Percentiles rank a stretch among this genome's conserved stretches.
phyloP scores from a whole-genome alignment of 2,329 filamentous ascomycete species.

The Colletotrichum costaricense region DNA sequence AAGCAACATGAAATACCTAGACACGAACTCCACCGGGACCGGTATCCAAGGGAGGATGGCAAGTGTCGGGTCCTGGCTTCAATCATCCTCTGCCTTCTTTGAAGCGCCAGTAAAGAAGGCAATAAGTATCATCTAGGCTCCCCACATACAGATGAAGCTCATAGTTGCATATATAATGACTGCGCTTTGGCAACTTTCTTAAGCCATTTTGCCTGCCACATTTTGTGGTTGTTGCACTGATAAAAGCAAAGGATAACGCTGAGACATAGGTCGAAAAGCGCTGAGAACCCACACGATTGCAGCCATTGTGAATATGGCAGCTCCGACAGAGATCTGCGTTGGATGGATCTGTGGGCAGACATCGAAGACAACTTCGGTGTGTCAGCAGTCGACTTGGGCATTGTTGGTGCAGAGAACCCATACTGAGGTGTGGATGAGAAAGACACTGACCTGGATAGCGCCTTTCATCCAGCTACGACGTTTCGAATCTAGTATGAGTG shows the following conservation, averaged over 20 bases:
- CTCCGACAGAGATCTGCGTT: neutral
- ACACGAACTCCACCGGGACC: conserved; percentile 7
- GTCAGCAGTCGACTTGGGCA: conserved; percentile 11
- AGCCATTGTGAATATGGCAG: conserved; percentile 31
- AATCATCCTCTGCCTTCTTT: neutral
- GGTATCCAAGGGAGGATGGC: conserved; percentile 18
- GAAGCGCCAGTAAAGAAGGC: conserved; percentile 7
- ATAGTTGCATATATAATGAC: conserved; percentile 12
- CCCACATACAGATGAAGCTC: conserved; percentile 32
- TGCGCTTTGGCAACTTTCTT: neutral
- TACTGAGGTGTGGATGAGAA: conserved; percentile 9
- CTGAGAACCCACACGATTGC: too few species aligned
- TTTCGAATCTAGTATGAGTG: conserved; percentile 12
- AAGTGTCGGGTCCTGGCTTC: conserved; percentile 19
- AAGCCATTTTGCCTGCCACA: conserved; percentile 30
- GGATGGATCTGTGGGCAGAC: conserved; percentile 16
- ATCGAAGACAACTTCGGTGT: neutral
- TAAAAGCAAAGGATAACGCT: conserved; percentile 30
- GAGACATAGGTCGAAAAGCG: conserved; percentile 30
- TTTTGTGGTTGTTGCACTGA: conserved; percentile 21
- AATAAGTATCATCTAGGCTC: conserved; percentile 10
- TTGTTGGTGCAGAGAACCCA: conserved; percentile 27
- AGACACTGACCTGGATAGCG: conserved; percentile 1
- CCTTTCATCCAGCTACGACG: conserved; percentile 13
- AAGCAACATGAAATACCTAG: too few species aligned